These are phyloP conservation scores for Penicillium argentinense DNA, from an alignment of 495 filamentous ascomycete species.

Conservation along the genomic window DNA sequence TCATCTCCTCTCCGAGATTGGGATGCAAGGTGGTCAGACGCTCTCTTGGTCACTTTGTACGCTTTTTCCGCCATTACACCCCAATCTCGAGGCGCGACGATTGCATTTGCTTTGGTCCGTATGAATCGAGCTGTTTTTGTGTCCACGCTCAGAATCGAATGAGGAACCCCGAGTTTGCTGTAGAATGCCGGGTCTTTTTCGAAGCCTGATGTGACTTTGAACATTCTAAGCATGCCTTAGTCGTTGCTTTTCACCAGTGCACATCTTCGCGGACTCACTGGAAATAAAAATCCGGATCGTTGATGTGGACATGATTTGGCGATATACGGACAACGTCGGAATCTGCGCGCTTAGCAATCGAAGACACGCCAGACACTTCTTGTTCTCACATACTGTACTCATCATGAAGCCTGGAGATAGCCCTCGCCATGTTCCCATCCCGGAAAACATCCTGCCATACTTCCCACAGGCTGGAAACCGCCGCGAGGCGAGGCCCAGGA, in stretches of 20 bases:
- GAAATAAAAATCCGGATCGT: conserved; percentile 3
- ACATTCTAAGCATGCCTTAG: background rate
- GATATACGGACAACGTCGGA: background rate
- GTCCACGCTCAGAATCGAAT: background rate
- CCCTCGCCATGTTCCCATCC: background rate
- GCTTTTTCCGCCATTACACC: background rate
- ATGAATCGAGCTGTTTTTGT: background rate
- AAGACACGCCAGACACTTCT: background rate
- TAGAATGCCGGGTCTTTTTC: background rate
- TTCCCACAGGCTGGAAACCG: background rate
- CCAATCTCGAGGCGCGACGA: background rate
- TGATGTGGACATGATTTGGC: background rate
- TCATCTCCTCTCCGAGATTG: background rate
- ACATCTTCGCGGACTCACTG: background rate
- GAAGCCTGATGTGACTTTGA: background rate
- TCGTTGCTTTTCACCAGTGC: background rate
- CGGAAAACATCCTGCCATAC: background rate
- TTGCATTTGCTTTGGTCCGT: background rate
- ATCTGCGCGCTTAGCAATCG: background rate
- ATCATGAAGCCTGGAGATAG: background rate
- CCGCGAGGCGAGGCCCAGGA: conserved; percentile 1
- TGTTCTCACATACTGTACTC: conserved; percentile 1
- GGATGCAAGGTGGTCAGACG: background rate
- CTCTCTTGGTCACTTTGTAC: background rate
- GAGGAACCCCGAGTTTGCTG: background rate